Evolutionary conservation across 2,329 filamentous ascomycete genomes (phyloP), one percentile per base, ranked within the genome.

Genomic region (Aureobasidium namibiae): DNA sequence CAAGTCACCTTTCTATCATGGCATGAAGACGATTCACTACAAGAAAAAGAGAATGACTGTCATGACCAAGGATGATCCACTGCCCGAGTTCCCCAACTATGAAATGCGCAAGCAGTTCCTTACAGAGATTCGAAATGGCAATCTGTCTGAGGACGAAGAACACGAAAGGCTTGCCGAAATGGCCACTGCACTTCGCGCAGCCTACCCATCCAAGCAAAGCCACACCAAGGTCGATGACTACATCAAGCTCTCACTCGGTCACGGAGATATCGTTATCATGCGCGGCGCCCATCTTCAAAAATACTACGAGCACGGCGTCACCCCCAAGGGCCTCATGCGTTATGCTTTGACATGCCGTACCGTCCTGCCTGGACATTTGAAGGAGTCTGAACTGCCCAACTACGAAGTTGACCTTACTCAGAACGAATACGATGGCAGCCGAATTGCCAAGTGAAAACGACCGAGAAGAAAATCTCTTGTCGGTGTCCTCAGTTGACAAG

Each of bases 191-290:
- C 62, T 78, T 1, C 66, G 65, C 0, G 59, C 76, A 2, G 26
- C 26, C 14, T 44, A 59, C 8, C 21, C 42, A 4, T 7, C 23
- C 16, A 65, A 48, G 61, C 65, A 9, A 69, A 67, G 16, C 66
- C 68, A 1, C 66, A 65, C 31, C 71, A 44, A 36, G 14, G 39
- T 39, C 21, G 39, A 56, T 1, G 45, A 67, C 23, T 58, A 72
- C 10, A 70, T 83, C 14, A 73, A 69, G 1, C 67, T 83, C 66
- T 70, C 73, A 1, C 70, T 88, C 3, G 74, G 77, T 8, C 85
- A 88, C 66, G 85, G 85, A 0, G 85, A 88, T 66, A 78, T 87
- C 11, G 76, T 84, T 2, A 72, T 87, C 18, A 87, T 87, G 84
- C 78, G 84, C 63, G 84, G 84, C 0, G 72, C 72, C 0, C 71